Conservation (phyloP, 2,329 filamentous ascomycete species). For the Nemania diffusa region DNA sequence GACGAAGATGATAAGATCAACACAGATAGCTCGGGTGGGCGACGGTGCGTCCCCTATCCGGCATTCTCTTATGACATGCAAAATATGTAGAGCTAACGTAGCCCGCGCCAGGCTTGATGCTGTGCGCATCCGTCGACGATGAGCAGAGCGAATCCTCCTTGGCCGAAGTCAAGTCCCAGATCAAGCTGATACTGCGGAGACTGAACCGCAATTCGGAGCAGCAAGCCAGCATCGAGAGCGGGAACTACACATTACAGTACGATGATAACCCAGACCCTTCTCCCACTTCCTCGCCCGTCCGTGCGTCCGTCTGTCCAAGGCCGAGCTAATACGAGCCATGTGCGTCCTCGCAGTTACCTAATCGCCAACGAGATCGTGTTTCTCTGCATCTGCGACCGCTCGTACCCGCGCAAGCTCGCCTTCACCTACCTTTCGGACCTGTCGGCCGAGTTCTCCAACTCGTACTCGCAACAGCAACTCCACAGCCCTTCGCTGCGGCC, state of each 20-base stretch:
- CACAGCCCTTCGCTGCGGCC: constrained; percentile 80
- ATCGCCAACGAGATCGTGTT: constrained; percentile 87
- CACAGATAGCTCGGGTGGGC: constrained; percentile 85
- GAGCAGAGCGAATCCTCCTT: constrained; percentile 80
- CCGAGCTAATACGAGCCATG: constrained; percentile 9
- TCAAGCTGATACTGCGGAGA: constrained; percentile 88
- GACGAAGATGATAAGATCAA: constrained; percentile 83
- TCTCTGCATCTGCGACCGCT: constrained; percentile 90
- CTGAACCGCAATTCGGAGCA: constrained; percentile 89
- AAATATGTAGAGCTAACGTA: constrained; percentile 38
- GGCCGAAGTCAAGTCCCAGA: constrained; percentile 87
- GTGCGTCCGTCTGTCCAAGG: background rate
- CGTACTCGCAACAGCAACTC: constrained; percentile 79
- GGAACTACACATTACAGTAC: constrained; percentile 85
- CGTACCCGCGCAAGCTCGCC: constrained; percentile 96
- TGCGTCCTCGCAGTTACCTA: constrained; percentile 71
- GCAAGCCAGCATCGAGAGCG: constrained; percentile 91
- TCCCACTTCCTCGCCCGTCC: background rate
- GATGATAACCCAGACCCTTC: constrained; percentile 43
- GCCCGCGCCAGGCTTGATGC: constrained; percentile 79
- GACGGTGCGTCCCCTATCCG: constrained; percentile 70
- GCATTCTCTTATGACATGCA: constrained; percentile 18
- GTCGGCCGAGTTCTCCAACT: constrained; percentile 87
- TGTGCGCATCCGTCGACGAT: constrained; percentile 95
- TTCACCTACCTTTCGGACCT: constrained; percentile 98